Evolutionary conservation across 2,329 filamentous ascomycete species (phyloP), one percentile per base, ranked within the genome.

Genomic region (Podosphaera fusca): DNA sequence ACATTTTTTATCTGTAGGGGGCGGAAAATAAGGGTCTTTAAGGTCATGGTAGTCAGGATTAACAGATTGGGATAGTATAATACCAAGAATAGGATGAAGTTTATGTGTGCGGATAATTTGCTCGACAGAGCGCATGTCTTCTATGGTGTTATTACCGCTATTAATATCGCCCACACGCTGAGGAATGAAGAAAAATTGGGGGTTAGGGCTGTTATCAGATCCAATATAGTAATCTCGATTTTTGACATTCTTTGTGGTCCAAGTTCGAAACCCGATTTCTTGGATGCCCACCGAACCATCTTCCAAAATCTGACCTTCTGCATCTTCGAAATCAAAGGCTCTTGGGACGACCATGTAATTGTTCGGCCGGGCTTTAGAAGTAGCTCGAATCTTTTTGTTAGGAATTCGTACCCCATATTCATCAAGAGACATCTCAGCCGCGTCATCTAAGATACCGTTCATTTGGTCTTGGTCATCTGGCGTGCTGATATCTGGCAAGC

Each of bases 341-440:
- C 38, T 14, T 33, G 56, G 56, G 2, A 55, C 42, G 21, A 58
- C 46, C 31, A 58, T 58, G 8, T 55, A 33, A 51, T 58, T 58
- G 4, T 58, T 54, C 10, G 38, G 50, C 2, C 47, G 34, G 12
- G 38, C 46, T 47, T 47, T 55, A 38, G 40, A 56, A 51, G 57
- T 57, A n/a, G 56, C 55, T 36, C 59, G 58, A n/a, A 47, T 47
- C 14, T 59, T 59, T 55, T 59, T 60, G 31, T 49, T 56, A 4
- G 65, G 64, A 12, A 66, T 59, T 34, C 59, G 60, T n/a, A 64
- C 62, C 36, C 65, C 65, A 56, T 61, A 64, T 47, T 64, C 60
- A 55, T 68, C 66, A 12, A 60, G 59, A 33, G 61, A 59, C 42
- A 63, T 58, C 12, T 62, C 62, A 3, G 53, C 53, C 10, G 53